Evolutionary conservation across 139 green algal species (phyloP).

Genomic region (Micromonas pusilla): DNA sequence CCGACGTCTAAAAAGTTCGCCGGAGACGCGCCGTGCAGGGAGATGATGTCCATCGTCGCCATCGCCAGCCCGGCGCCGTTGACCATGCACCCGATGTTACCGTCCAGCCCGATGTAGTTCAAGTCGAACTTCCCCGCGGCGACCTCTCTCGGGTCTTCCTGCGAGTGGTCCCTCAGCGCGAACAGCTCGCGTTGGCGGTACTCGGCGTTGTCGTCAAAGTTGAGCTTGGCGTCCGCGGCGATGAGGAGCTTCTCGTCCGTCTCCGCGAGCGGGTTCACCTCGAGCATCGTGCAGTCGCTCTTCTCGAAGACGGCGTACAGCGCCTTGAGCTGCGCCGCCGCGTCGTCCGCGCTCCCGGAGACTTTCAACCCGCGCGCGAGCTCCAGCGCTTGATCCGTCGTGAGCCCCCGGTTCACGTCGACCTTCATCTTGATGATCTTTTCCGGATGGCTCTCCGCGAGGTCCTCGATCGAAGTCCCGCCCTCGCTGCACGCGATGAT

Average conservation of each 20-base stretch:
- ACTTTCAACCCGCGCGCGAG: slow-evolving; percentile 46
- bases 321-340: slow-evolving; percentile 75
- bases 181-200: slow-evolving; percentile 95
- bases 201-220: slow-evolving; percentile 96
- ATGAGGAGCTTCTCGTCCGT: slow-evolving; percentile 66
- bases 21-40: slow-evolving; percentile 81
- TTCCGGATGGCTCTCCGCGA: slow-evolving; percentile 93
- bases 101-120: slow-evolving; percentile 99
- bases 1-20: slow-evolving; percentile 99
- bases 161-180: slow-evolving; percentile 68
- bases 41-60: slow-evolving; percentile 99
- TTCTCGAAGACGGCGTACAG: slow-evolving; percentile 88
- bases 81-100: slow-evolving; percentile 67
- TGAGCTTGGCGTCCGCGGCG: slow-evolving; percentile 94
- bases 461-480: slow-evolving; percentile 93
- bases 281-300: slow-evolving; percentile 94
- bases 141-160: slow-evolving; percentile 78
- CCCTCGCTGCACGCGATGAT: slow-evolving; percentile 60
- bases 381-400: slow-evolving; percentile 60
- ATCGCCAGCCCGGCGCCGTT: slow-evolving; percentile 98
- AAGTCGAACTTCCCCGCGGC: slow-evolving; percentile 83
- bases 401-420: slow-evolving; percentile 79
- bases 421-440: slow-evolving; percentile 95
- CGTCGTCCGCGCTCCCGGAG: slow-evolving; percentile 55
- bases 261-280: slow-evolving; percentile 96